Percentiles rank a stretch among this genome's conserved stretches.
Conservation (phyloP, 2,329 filamentous ascomycete species). For the Fusarium hainanense region DNA sequence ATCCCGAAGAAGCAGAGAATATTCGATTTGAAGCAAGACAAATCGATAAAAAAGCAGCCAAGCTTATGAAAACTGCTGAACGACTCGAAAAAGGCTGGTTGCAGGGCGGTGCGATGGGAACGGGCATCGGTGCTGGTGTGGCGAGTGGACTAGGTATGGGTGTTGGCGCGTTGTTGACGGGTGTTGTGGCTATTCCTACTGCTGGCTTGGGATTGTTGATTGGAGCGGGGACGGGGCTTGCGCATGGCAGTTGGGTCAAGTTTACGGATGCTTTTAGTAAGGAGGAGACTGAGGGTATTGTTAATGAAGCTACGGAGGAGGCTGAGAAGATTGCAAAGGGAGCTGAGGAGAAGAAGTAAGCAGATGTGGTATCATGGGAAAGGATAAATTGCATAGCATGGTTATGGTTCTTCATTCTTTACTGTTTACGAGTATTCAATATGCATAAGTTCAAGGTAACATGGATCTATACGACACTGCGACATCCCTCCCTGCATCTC, state of each 20-base stretch:
- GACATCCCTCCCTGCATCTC: background rate
- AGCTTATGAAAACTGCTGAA: conserved; percentile 40
- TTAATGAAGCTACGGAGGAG: conserved; percentile 34
- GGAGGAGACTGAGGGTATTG: conserved; percentile 34
- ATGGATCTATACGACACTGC: background rate
- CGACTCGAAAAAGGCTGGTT: conserved; percentile 36
- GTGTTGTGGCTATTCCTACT: conserved; percentile 38
- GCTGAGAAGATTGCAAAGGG: conserved; percentile 29
- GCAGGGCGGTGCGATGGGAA: conserved; percentile 39
- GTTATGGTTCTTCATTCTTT: background rate
- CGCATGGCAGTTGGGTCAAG: conserved; percentile 39
- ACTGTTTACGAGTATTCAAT: too few relatives aligned
- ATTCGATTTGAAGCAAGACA: conserved; percentile 27
- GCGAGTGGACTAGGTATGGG: conserved; percentile 34
- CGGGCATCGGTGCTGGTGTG: conserved; percentile 38
- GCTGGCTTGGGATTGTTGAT: conserved; percentile 35
- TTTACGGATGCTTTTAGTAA: conserved; percentile 37
- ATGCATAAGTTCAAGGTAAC: background rate
- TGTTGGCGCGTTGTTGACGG: conserved; percentile 34
- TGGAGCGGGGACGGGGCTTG: conserved; percentile 34
- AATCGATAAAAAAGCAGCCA: conserved; percentile 38
- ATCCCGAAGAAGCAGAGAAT: conserved; percentile 25
- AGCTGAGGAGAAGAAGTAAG: background rate
- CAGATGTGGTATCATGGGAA: background rate
- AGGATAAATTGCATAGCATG: background rate